Conservation (phyloP, 306 rosid genomes). For the Biancaea sappan region DNA sequence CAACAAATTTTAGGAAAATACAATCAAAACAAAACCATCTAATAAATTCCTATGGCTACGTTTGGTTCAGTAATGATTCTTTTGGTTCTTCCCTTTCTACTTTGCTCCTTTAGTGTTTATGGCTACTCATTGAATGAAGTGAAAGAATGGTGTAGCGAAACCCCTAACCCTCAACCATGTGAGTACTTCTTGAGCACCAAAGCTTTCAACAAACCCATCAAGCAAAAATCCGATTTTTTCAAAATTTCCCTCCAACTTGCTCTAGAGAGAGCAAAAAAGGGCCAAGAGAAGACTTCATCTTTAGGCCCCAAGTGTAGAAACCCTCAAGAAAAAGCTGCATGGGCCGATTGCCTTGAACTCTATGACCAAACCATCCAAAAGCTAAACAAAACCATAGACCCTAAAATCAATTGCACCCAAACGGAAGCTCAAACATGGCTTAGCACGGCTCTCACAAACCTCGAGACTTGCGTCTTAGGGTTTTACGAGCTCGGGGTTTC, state of each 20-base stretch:
- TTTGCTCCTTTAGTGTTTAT: neutral
- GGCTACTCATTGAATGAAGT: constrained; percentile 35
- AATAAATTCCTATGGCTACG: neutral
- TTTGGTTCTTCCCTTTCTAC: neutral
- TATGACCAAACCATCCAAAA: constrained; percentile 38
- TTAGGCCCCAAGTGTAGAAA: constrained; percentile 42
- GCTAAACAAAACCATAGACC: constrained; percentile 38
- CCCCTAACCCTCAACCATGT: constrained; percentile 60
- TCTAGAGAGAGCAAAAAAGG: constrained; percentile 43
- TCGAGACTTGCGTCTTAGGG: constrained; percentile 51
- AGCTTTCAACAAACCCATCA: constrained; percentile 22
- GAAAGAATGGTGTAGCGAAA: constrained; percentile 55
- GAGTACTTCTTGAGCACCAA: constrained; percentile 41
- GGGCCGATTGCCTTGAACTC: constrained; percentile 59
- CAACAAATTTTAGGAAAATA: neutral
- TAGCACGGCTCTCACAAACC: constrained; percentile 54
- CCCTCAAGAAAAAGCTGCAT: constrained; percentile 45
- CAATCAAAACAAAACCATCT: constrained; percentile 1
- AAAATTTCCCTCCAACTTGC: constrained; percentile 43
- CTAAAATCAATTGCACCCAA: constrained; percentile 30
- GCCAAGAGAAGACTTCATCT: constrained; percentile 17
- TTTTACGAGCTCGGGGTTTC: constrained; percentile 50
- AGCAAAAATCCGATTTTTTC: constrained; percentile 51
- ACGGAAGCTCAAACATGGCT: constrained; percentile 52
- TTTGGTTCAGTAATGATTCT: neutral